A percentile compares a stretch with the other conserved stretches of the same genome.
Conservation (phyloP, 352 stramenopile genomes). For the Globisporangium spiculum region DNA sequence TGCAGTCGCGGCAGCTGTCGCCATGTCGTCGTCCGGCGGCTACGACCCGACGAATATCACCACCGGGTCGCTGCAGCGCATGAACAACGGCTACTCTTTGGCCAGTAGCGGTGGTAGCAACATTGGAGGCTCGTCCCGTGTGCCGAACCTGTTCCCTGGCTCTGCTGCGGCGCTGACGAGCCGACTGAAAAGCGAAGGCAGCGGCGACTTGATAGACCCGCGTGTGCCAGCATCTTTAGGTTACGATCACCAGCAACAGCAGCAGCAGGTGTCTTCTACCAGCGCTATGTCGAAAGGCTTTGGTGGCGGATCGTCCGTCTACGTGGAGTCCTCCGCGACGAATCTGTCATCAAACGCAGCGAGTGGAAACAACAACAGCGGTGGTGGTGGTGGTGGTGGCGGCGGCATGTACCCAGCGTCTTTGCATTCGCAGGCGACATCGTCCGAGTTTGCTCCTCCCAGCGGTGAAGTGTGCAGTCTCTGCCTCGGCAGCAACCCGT, state of each 20-base stretch:
- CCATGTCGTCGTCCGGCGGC: slow-evolving; percentile 17
- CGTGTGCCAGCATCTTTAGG: slow-evolving; percentile 14
- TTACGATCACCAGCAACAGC: slow-evolving; percentile 9
- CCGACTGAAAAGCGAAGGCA: slow-evolving; percentile 7
- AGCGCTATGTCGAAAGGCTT: slow-evolving; percentile 3
- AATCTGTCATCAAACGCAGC: neutral
- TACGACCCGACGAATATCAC: slow-evolving; percentile 14
- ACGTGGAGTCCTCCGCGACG: slow-evolving; percentile 7
- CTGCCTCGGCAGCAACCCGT: slow-evolving; percentile 36
- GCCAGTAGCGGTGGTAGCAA: neutral
- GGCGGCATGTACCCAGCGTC: slow-evolving; percentile 3
- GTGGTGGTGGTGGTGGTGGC: too few species aligned
- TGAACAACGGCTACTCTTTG: slow-evolving; percentile 17
- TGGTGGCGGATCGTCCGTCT: slow-evolving; percentile 4
- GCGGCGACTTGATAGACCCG: slow-evolving; percentile 14
- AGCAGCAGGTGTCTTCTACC: slow-evolving; percentile 10
- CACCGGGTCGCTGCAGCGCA: slow-evolving; percentile 16
- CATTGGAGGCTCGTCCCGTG: neutral
- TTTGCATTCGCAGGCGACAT: neutral
- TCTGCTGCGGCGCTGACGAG: slow-evolving; percentile 15
- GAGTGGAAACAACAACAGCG: neutral
- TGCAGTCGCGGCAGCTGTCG: neutral
- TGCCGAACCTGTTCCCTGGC: slow-evolving; percentile 18
- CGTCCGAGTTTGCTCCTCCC: neutral
- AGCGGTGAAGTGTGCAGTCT: slow-evolving; percentile 34